Percentiles rank a stretch among this genome's conserved stretches.
These are phyloP conservation scores for Arabidopsis hybrid DNA, from an alignment of 441 rosid species.

Conservation along the genomic window DNA sequence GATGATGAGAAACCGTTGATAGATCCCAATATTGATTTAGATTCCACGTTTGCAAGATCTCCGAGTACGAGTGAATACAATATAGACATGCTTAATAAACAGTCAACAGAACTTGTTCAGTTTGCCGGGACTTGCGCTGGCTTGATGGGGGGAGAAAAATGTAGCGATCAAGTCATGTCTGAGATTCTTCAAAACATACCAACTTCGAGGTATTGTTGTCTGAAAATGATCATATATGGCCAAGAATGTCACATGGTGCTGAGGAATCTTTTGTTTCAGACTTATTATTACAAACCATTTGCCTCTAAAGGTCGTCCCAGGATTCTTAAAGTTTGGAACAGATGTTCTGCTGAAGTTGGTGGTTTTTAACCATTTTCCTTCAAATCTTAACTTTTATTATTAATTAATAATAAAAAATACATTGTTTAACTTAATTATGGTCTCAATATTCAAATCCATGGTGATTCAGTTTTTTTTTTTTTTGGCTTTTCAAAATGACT, in stretches of 20 bases:
- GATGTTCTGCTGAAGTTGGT: neutral
- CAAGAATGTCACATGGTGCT: neutral
- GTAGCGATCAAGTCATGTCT: neutral
- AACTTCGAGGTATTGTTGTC: neutral
- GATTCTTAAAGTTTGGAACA: neutral
- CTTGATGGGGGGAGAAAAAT: neutral
- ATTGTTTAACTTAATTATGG: no score
- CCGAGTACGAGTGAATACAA: neutral
- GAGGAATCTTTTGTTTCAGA: neutral
- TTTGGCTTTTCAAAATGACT: neutral
- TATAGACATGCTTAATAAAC: neutral
- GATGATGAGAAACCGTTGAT: constrained; percentile 4
- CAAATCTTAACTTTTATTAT: neutral
- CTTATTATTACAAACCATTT: neutral
- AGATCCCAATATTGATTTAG: neutral
- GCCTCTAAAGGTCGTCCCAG: neutral
- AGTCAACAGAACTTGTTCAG: neutral
- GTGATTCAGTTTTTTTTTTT: neutral
- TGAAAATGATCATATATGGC: neutral
- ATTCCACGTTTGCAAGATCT: neutral
- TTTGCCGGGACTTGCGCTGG: neutral
- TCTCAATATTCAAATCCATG: neutral
- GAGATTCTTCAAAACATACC: constrained; percentile 21
- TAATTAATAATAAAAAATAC: neutral
- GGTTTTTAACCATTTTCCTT: neutral